These are phyloP conservation scores for Aspergillus thermomutatus DNA, from an alignment of 2,329 filamentous ascomycete species.

Conservation along the genomic window DNA sequence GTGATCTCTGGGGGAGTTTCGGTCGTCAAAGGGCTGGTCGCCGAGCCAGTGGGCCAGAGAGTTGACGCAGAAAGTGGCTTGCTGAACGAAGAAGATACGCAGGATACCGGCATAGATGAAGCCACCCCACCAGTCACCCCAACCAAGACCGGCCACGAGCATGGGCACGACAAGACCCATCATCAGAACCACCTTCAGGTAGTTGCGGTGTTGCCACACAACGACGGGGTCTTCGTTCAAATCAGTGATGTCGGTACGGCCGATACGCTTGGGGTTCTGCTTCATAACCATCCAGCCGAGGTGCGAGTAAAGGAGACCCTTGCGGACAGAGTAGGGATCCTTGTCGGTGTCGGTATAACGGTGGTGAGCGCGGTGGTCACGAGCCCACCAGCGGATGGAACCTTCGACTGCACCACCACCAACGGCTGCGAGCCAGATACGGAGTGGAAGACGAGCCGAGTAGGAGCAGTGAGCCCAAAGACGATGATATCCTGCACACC, in stretches of 20 bases:
- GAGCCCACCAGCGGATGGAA: conserved; percentile 85
- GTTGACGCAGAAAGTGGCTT: conserved; percentile 92
- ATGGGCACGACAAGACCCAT: conserved; percentile 77
- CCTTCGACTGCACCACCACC: conserved; percentile 82
- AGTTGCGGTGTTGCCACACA: conserved; percentile 84
- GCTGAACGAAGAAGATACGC: conserved; percentile 84
- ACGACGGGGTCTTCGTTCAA: conserved; percentile 83
- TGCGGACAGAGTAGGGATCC: conserved; percentile 86
- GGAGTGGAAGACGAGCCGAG: conserved; percentile 70
- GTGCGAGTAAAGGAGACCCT: conserved; percentile 79
- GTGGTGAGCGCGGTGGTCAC: conserved; percentile 83
- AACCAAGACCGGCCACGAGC: conserved; percentile 70
- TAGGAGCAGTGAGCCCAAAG: conserved; percentile 85
- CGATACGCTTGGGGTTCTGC: conserved; percentile 86
- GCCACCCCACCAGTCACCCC: conserved; percentile 77
- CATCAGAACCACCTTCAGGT: conserved; percentile 72
- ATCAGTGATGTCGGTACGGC: conserved; percentile 83
- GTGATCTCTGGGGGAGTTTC: conserved; percentile 86
- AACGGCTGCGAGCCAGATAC: conserved; percentile 76
- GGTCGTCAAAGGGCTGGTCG: conserved; percentile 89
- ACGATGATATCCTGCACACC: conserved; percentile 65
- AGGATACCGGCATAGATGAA: conserved; percentile 83
- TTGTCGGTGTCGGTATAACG: conserved; percentile 90
- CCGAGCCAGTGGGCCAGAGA: conserved; percentile 87
- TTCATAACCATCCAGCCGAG: conserved; percentile 92